Evolutionary conservation across 352 stramenopile genomes (phyloP).

Genomic region (Pythium periplocum): DNA sequence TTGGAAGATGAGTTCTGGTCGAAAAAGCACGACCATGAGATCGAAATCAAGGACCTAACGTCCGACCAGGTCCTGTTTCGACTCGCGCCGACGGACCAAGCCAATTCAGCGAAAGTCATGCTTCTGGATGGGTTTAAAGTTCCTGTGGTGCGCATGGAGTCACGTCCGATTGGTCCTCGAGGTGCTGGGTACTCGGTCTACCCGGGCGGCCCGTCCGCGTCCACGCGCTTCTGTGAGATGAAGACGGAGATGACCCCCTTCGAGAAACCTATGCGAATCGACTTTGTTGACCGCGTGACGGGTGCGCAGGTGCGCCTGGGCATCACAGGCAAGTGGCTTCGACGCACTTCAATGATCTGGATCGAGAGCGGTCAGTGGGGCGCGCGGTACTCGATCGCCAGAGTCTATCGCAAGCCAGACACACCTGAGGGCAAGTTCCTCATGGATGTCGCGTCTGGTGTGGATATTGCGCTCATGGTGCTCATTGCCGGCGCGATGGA

Average conservation of each 20-base stretch:
- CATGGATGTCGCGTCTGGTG: constrained; percentile 14
- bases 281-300: constrained; percentile 11
- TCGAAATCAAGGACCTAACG: constrained; percentile 3
- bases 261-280: constrained; percentile 10
- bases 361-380: constrained; percentile 5
- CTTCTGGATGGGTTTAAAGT: constrained; percentile 17
- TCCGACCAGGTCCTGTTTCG: constrained; percentile 8
- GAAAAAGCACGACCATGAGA: constrained; percentile 6
- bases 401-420: constrained; percentile 8
- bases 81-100: constrained; percentile 4
- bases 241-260: constrained; percentile 2
- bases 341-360: constrained; percentile 11
- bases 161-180: background rate
- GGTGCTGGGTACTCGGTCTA: constrained; percentile 11
- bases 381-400: constrained; percentile 7
- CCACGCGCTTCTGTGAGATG: constrained; percentile 2
- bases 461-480: constrained; percentile 12
- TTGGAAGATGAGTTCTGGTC: constrained; percentile 13
- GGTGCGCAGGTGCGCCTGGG: constrained; percentile 8
- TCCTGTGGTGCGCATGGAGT: constrained; percentile 12
- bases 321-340: constrained; percentile 5
- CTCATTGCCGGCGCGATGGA: constrained; percentile 13
- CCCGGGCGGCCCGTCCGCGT: constrained; percentile 3
- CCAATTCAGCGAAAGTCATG: constrained; percentile 1
- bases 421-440: constrained; percentile 1